Conservation (phyloP, 2,329 filamentous ascomycete species). For the Cordyceps pruinosa region DNA sequence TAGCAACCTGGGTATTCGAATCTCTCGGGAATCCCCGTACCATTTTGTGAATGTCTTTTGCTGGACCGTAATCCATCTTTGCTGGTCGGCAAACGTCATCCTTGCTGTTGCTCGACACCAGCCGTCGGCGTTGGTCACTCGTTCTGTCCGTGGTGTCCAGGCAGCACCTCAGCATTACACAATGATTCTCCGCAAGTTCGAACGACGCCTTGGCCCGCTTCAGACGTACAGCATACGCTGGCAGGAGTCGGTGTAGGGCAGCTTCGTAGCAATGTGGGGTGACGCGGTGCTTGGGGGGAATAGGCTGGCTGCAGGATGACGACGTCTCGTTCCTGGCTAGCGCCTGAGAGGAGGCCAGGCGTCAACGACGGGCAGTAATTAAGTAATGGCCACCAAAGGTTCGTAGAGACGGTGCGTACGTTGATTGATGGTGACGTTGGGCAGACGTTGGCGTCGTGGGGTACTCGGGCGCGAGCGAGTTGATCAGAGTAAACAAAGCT, state of each 20-base stretch:
- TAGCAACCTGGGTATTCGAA: background rate
- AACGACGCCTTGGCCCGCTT: background rate
- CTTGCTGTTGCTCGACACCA: conserved; percentile 24
- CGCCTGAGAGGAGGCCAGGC: background rate
- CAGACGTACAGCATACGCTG: background rate
- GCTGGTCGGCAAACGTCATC: conserved; percentile 59
- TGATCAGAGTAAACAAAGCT: conserved; percentile 11
- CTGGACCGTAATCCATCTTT: conserved; percentile 73
- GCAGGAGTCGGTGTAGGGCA: conserved; percentile 12
- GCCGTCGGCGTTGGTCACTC: background rate
- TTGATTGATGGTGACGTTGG: conserved; percentile 5
- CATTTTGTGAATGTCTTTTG: conserved; percentile 99
- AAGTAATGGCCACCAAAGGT: background rate
- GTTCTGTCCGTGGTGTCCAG: background rate
- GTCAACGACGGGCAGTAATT: background rate
- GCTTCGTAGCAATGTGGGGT: conserved; percentile 9
- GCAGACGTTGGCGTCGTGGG: conserved; percentile 7
- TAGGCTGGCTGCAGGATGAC: background rate
- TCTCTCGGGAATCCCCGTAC: conserved; percentile 20
- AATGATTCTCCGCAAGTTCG: background rate
- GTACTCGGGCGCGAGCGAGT: background rate
- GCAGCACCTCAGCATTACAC: background rate
- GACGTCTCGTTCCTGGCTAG: background rate
- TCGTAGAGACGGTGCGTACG: background rate
- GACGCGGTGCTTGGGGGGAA: background rate